phyloP scores from a whole-genome alignment of 192 early-diverging fungal genomes.

The Tieghemiomyces parasiticus region DNA sequence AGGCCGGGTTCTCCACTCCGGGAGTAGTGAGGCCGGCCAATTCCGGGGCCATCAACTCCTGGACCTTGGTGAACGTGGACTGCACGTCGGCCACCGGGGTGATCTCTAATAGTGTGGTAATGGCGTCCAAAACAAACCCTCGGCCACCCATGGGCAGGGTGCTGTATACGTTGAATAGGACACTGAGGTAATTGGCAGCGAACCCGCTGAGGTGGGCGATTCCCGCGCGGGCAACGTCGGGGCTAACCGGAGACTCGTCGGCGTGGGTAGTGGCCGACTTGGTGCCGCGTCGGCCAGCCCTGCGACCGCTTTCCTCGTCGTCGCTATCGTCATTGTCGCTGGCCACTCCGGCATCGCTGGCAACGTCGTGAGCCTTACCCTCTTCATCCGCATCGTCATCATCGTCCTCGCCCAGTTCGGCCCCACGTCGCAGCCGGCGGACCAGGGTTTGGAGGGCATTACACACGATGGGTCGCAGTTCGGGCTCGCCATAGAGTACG shows the following conservation, averaged over 20 bases:
- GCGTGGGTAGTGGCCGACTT: too few relatives aligned
- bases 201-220: conserved; percentile 42
- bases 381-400: conserved; percentile 29
- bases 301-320: too few relatives aligned
- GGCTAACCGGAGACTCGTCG: too few relatives aligned
- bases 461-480: conserved; percentile 63
- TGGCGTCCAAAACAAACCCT: conserved; percentile 51
- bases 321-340: too few relatives aligned
- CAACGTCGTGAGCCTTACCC: too few relatives aligned
- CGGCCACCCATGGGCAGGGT: conserved; percentile 42
- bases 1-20: conserved; percentile 13
- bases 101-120: conserved; percentile 48
- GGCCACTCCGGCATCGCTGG: too few relatives aligned
- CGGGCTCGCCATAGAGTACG: conserved; percentile 58
- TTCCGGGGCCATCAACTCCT: conserved; percentile 37
- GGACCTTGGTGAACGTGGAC: conserved; percentile 45
- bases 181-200: conserved; percentile 52
- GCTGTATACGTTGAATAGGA: conserved; percentile 68
- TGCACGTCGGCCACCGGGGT: conserved; percentile 42
- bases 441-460: conserved; percentile 53
- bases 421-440: conserved; percentile 15
- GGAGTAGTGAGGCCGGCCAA: conserved; percentile 36
- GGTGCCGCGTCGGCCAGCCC: too few relatives aligned
- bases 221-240: conserved; percentile 43
- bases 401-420: conserved; percentile 25